A percentile compares a stretch with the other conserved stretches of the same genome.
These are phyloP conservation scores for Aspergillus panamensis DNA, from an alignment of 495 filamentous ascomycete genomes.

Conservation along the genomic window DNA sequence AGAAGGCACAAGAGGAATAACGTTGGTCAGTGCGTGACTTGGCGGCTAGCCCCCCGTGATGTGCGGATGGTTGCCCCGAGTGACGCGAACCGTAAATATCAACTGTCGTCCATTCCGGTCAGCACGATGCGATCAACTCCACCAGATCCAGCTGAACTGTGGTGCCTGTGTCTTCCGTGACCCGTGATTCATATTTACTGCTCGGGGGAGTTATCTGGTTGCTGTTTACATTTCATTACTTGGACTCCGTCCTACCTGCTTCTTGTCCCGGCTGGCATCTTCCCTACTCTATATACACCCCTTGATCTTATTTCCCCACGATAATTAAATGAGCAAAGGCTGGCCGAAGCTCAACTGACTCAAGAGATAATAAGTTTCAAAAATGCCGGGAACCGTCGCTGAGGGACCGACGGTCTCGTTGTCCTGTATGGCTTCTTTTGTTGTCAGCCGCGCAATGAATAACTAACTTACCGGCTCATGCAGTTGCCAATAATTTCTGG, in stretches of 20 bases:
- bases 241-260: not conserved
- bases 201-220: conserved; percentile 6
- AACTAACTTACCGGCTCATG: conserved; percentile 18
- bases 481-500: conserved; percentile 99
- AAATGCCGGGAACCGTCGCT: conserved; percentile 59
- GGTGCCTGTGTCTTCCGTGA: conserved; percentile 18
- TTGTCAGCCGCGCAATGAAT: not conserved
- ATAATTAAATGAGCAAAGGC: conserved; percentile 40
- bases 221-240: conserved; percentile 1
- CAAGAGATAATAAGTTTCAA: conserved; percentile 27
- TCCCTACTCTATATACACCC: conserved; percentile 11
- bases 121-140: conserved; percentile 29
- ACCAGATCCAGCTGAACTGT: conserved; percentile 26
- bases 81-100: conserved; percentile 45
- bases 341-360: conserved; percentile 38
- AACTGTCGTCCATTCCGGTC: conserved; percentile 25
- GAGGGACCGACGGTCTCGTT: conserved; percentile 62
- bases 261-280: not conserved
- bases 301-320: conserved; percentile 14
- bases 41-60: conserved; percentile 12
- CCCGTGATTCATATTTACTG: conserved; percentile 16
- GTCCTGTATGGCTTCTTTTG: conserved; percentile 49
- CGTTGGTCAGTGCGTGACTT: conserved; percentile 1
- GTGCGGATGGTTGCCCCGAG: conserved; percentile 42
- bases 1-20: not conserved